Percentiles rank a stretch among this genome's conserved stretches.
Conservation (phyloP, 768 basidiomycete genomes). For the Zangia roseola region DNA sequence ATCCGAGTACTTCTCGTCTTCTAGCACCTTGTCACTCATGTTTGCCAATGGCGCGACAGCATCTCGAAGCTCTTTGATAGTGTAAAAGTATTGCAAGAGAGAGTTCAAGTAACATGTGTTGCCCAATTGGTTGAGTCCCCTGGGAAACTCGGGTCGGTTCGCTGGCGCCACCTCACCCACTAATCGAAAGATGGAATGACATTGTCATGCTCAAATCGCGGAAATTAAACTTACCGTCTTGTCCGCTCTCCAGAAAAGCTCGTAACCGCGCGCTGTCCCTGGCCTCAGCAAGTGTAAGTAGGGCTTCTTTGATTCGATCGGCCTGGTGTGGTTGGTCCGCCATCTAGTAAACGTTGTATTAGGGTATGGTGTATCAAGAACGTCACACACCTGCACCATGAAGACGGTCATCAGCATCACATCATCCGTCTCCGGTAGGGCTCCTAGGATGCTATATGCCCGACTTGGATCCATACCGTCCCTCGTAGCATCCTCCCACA, state of each 20-base stretch:
- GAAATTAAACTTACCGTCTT: conserved; percentile 69
- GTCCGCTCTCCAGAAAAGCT: conserved; percentile 61
- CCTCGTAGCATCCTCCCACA: conserved; percentile 56
- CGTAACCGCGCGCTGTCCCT: conserved; percentile 71
- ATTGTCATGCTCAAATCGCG: not conserved
- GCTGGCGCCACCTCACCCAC: conserved; percentile 62
- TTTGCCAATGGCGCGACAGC: conserved; percentile 64
- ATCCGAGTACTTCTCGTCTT: conserved; percentile 72
- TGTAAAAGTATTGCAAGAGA: conserved; percentile 85
- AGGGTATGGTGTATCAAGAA: conserved; percentile 3
- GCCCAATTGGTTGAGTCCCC: conserved; percentile 85
- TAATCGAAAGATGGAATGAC: conserved; percentile 27
- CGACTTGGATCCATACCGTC: conserved; percentile 62
- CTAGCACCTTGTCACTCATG: conserved; percentile 51
- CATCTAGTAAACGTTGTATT: conserved; percentile 42
- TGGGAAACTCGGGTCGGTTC: conserved; percentile 66
- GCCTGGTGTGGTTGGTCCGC: conserved; percentile 67
- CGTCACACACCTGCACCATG: conserved; percentile 57
- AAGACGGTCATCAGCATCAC: conserved; percentile 74
- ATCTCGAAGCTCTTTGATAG: conserved; percentile 85
- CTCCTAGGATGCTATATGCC: conserved; percentile 71
- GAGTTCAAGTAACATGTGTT: conserved; percentile 90
- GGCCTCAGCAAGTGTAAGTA: conserved; percentile 71
- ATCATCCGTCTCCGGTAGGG: conserved; percentile 72
- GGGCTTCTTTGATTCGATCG: conserved; percentile 71